Conservation (phyloP, 495 filamentous ascomycete genomes). For the Penicillium pancosmium region DNA sequence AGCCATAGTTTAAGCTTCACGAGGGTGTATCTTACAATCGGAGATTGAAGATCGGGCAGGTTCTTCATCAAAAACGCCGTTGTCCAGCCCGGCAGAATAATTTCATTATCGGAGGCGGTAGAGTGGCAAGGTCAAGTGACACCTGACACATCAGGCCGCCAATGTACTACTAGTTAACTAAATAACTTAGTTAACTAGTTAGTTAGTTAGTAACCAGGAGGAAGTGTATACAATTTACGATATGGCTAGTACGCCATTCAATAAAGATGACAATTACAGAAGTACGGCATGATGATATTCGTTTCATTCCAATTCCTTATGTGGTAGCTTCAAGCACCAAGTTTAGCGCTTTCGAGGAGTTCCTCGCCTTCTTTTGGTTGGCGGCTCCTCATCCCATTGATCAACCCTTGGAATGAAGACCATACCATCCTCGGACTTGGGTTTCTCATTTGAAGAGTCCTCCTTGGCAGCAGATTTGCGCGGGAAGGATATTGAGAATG, state of each 20-base stretch:
- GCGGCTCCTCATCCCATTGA: slow-evolving; percentile 37
- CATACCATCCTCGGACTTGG: slow-evolving; percentile 15
- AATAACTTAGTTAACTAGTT: no score
- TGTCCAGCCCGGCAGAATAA: slow-evolving; percentile 38
- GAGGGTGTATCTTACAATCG: neutral
- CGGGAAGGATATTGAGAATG: slow-evolving; percentile 40
- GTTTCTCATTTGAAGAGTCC: neutral
- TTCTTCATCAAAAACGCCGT: slow-evolving; percentile 28
- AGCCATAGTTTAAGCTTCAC: slow-evolving; percentile 24
- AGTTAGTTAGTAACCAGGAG: no score
- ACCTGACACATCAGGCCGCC: slow-evolving; percentile 1
- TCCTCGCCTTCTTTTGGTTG: slow-evolving; percentile 39
- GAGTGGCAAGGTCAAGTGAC: neutral
- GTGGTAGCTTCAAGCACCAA: no score
- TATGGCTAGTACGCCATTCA: no score
- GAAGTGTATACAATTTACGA: no score
- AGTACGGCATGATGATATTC: no score
- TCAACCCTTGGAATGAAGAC: slow-evolving; percentile 23
- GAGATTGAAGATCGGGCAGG: slow-evolving; percentile 1
- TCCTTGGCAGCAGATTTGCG: slow-evolving; percentile 18
- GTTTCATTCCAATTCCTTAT: no score
- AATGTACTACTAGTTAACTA: no score
- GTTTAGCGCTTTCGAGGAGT: slow-evolving; percentile 23
- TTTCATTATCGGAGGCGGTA: slow-evolving; percentile 24
- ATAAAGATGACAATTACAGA: no score